Evolutionary conservation across 2,329 filamentous ascomycete species (phyloP).

Genomic region (Pyrenochaeta sp.): DNA sequence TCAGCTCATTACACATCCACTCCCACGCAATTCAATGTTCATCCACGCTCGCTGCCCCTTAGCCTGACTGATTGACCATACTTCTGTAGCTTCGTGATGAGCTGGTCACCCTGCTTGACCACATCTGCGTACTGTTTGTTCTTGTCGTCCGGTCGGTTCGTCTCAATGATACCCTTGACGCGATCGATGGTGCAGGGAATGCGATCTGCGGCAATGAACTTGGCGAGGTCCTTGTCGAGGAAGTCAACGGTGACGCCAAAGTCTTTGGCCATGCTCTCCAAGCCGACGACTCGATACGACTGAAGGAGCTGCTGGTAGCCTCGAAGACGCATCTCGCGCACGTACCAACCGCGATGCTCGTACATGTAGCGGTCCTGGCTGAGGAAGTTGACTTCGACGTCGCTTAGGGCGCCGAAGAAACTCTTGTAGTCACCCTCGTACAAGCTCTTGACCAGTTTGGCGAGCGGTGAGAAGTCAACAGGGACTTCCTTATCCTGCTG

Average conservation of each 20-base stretch:
- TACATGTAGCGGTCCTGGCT: slow-evolving; percentile 93
- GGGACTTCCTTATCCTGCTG: slow-evolving; percentile 81
- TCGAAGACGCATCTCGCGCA: slow-evolving; percentile 95
- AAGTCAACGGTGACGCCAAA: slow-evolving; percentile 98
- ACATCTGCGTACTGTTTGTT: slow-evolving; percentile 99
- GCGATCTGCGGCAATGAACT: slow-evolving; percentile 93
- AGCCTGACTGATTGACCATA: slow-evolving; percentile 96
- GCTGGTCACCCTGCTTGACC: slow-evolving; percentile 94
- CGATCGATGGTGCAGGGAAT: slow-evolving; percentile 98
- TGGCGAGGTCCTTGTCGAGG: slow-evolving; percentile 92
- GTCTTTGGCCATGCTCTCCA: slow-evolving; percentile 95
- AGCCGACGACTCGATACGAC: slow-evolving; percentile 95
- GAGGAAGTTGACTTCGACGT: slow-evolving; percentile 93
- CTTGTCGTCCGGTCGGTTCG: slow-evolving; percentile 97
- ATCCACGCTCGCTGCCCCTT: slow-evolving; percentile 92
- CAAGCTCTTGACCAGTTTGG: slow-evolving; percentile 86
- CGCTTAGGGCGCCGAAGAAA: slow-evolving; percentile 89
- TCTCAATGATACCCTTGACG: slow-evolving; percentile 96
- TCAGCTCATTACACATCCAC: slow-evolving; percentile 28
- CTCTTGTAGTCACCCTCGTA: slow-evolving; percentile 94
- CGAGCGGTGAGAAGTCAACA: slow-evolving; percentile 88
- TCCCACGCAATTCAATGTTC: slow-evolving; percentile 3
- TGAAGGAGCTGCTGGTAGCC: slow-evolving; percentile 97
- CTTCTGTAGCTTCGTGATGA: slow-evolving; percentile 99
- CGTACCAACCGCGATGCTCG: slow-evolving; percentile 97